Evolutionary conservation across 169 alveolate species (phyloP).

Genomic region (Plasmodium gallinaceum): DNA sequence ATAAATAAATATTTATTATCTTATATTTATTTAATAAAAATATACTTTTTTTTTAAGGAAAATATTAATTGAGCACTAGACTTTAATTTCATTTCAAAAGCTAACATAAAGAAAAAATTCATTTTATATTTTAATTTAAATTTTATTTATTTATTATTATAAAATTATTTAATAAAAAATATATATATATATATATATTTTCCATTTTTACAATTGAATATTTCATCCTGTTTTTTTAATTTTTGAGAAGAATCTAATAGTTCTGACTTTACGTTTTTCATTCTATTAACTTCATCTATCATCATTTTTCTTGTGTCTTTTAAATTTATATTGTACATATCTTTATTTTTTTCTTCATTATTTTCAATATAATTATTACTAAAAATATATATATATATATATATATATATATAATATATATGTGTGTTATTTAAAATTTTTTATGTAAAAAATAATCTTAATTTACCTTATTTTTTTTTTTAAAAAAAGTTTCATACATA

Average conservation of each 20-base stretch:
- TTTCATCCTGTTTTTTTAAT: constrained; percentile 71
- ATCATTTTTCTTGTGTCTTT: constrained; percentile 73
- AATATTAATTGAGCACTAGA: constrained; percentile 62
- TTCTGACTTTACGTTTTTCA: constrained; percentile 67
- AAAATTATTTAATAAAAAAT: not conserved
- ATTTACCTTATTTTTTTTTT: constrained; percentile 35
- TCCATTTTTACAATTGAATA: constrained; percentile 44
- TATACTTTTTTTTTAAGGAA: constrained; percentile 62
- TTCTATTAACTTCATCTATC: constrained; percentile 71
- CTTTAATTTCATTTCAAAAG: constrained; percentile 47
- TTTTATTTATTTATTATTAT: constrained; percentile 6
- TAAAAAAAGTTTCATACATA: constrained; percentile 49
- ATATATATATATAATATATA: constrained; percentile 3
- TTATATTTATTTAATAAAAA: not conserved
- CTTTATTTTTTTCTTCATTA: not conserved
- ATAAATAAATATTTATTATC: not conserved
- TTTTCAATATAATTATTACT: constrained; percentile 2
- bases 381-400: not conserved
- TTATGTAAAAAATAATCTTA: not conserved
- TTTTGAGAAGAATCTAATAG: constrained; percentile 62
- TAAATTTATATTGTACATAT: constrained; percentile 22
- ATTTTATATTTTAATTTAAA: not conserved
- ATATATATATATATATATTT: not conserved
- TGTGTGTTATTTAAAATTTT: not conserved
- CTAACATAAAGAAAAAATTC: constrained; percentile 5